A percentile compares a stretch with the other conserved stretches of the same genome.
Evolutionary conservation across 768 basidiomycete species (phyloP).

Genomic region (Pleurotus pulmonarius): DNA sequence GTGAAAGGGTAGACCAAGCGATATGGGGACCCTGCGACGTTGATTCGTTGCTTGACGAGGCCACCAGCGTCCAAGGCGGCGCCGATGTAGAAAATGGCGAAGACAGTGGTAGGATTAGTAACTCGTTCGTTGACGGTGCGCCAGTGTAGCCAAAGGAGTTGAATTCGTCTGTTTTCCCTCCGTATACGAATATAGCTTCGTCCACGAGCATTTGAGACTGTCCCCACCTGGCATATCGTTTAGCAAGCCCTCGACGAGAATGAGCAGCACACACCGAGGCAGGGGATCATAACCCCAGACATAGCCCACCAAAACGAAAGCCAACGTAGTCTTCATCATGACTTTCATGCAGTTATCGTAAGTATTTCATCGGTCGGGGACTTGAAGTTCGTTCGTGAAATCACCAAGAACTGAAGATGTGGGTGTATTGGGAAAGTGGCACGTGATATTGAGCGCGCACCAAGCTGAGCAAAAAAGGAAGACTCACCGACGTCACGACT

Average conservation of each 20-base stretch:
- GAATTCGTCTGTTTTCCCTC: conserved; percentile 74
- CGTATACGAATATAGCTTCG: conserved; percentile 66
- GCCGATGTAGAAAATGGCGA: conserved; percentile 52
- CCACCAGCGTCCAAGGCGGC: conserved; percentile 68
- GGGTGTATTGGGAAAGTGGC: no score
- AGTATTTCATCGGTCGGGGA: no score
- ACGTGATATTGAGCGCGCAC: no score
- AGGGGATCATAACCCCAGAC: neutral
- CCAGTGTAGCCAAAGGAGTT: conserved; percentile 70
- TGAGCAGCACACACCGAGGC: neutral
- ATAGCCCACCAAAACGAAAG: neutral
- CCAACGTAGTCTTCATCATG: neutral
- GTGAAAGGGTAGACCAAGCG: conserved; percentile 79
- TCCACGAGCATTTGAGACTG: conserved; percentile 62
- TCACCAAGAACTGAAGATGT: no score
- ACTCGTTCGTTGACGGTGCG: conserved; percentile 69
- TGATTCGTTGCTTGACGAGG: conserved; percentile 38
- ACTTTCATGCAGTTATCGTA: no score
- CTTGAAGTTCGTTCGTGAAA: no score
- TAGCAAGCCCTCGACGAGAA: neutral
- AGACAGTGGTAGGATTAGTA: conserved; percentile 65
- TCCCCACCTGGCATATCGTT: conserved; percentile 76
- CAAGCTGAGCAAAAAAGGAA: no score
- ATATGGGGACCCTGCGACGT: conserved; percentile 50
- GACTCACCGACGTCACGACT: no score